Evolutionary conservation across 176 grass and related monocot species (phyloP).

Genomic region (Eleusine indica): DNA sequence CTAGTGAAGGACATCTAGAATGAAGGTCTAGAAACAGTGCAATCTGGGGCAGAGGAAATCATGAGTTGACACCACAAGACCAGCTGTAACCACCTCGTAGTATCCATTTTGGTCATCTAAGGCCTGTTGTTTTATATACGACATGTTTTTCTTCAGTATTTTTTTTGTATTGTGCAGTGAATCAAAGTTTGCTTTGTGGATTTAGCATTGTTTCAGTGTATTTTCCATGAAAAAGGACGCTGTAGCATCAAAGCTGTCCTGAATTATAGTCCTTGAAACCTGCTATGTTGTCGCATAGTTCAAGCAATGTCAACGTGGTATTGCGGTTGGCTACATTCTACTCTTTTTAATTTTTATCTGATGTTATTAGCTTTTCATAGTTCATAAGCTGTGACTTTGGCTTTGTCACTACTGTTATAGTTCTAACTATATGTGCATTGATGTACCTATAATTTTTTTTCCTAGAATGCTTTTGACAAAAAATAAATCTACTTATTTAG

Average conservation of each 20-base stretch:
- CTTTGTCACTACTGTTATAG: background rate
- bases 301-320: background rate
- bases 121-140: too few relatives aligned
- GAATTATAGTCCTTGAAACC: constrained; percentile 15
- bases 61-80: too few relatives aligned
- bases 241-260: background rate
- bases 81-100: too few relatives aligned
- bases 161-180: too few relatives aligned
- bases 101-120: too few relatives aligned
- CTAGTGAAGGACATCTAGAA: too few relatives aligned
- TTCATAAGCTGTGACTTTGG: background rate
- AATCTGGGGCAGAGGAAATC: too few relatives aligned
- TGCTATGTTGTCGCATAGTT: constrained; percentile 7
- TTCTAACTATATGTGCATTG: background rate
- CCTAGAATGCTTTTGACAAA: background rate
- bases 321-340: too few relatives aligned
- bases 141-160: too few relatives aligned
- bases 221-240: background rate
- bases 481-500: background rate
- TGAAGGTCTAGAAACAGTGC: too few relatives aligned
- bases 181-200: background rate
- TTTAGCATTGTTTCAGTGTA: too few relatives aligned
- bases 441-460: background rate
- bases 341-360: background rate
- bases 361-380: background rate